Evolutionary conservation across 2,329 filamentous ascomycete species (phyloP).

Genomic region (Stromatinia cepivora): DNA sequence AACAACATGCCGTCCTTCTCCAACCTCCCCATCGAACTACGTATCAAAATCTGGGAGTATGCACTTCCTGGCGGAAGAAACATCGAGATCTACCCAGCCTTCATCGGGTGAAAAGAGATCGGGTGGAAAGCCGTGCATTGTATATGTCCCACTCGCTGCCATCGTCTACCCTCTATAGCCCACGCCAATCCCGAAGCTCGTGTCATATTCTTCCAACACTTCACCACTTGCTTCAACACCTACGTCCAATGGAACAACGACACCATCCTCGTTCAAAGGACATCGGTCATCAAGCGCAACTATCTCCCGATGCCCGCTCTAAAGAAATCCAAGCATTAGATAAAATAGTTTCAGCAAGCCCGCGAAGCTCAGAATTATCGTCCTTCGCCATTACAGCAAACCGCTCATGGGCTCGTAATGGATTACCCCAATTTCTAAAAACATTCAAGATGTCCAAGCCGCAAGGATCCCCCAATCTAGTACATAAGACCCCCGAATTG

Average conservation of each 20-base stretch:
- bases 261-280: slow-evolving; percentile 8
- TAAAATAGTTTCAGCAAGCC: background rate
- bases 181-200: background rate
- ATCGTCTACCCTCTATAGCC: background rate
- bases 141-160: slow-evolving; percentile 1
- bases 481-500: background rate
- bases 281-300: background rate
- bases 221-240: slow-evolving; percentile 8
- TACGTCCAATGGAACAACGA: slow-evolving; percentile 7
- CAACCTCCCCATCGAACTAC: background rate
- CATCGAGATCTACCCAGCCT: slow-evolving; percentile 5
- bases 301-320: background rate
- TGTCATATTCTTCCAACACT: background rate
- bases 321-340: background rate
- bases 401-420: background rate
- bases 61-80: slow-evolving; percentile 3
- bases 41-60: background rate
- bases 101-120: background rate
- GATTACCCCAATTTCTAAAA: background rate
- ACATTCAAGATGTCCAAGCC: background rate
- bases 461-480: background rate
- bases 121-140: background rate
- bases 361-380: background rate
- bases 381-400: background rate
- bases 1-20: background rate